phyloP scores from a whole-genome alignment of 2,329 filamentous ascomycete genomes.

The Mariannaea sp. region DNA sequence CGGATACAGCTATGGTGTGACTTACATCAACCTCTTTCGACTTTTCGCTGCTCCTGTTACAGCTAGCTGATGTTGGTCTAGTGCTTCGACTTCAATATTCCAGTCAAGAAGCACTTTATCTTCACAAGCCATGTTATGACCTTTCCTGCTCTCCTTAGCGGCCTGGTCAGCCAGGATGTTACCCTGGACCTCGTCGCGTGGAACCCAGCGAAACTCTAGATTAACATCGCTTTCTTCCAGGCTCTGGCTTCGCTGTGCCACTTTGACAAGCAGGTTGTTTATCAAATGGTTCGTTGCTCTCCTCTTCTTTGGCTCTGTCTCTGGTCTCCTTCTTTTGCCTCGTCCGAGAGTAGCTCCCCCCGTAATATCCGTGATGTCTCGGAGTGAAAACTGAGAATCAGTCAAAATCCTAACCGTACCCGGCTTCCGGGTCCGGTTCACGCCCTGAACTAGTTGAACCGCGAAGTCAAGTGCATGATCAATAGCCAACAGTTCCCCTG shows the following conservation, averaged over 20 bases:
- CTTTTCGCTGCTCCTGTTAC: too few species aligned
- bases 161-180: conserved; percentile 20
- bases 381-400: conserved; percentile 6
- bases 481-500: conserved; percentile 21
- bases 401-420: conserved; percentile 21
- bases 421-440: neutral
- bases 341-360: too few species aligned
- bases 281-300: neutral
- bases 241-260: neutral
- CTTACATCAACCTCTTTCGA: too few species aligned
- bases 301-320: too few species aligned
- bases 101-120: too few species aligned
- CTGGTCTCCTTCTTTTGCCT: too few species aligned
- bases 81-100: too few species aligned
- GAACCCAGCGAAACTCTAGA: conserved; percentile 29
- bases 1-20: too few species aligned
- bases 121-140: too few species aligned
- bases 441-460: neutral
- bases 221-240: conserved; percentile 6
- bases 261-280: neutral
- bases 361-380: too few species aligned
- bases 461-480: conserved; percentile 20
- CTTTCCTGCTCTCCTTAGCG: conserved; percentile 3
- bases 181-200: conserved; percentile 11
- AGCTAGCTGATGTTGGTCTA: too few species aligned